Evolutionary conservation across 192 early-diverging fungal species (phyloP).

Genomic region (Entomortierella beljakovae): DNA sequence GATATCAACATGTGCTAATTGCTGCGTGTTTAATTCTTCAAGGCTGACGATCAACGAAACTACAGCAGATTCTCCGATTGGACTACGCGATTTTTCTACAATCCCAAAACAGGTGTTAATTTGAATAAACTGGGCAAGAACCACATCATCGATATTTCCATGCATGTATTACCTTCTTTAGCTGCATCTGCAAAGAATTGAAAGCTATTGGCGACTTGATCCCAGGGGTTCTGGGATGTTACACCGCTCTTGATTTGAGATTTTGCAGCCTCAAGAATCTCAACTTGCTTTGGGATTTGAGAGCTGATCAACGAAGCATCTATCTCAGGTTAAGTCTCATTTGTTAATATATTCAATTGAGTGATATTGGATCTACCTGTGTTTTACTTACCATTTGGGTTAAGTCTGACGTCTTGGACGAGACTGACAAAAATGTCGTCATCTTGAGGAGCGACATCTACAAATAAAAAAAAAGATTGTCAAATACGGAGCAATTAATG

Average conservation of each 20-base stretch:
- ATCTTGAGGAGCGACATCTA: conserved; percentile 32
- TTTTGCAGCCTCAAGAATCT: conserved; percentile 24
- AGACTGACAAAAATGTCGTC: conserved; percentile 18
- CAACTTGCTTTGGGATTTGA: conserved; percentile 16
- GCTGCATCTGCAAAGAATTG: conserved; percentile 54
- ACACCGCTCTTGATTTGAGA: conserved; percentile 11
- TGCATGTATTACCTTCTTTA: conserved; percentile 38
- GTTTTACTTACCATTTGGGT: background rate
- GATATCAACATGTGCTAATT: conserved; percentile 38
- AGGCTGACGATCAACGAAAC: conserved; percentile 54
- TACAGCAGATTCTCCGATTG: conserved; percentile 56
- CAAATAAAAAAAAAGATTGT: background rate
- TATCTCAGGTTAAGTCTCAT: no score
- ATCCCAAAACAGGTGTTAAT: background rate
- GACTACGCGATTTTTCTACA: conserved; percentile 54
- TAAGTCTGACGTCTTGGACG: conserved; percentile 37
- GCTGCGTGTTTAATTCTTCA: conserved; percentile 30
- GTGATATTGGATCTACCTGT: background rate
- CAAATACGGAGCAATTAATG: background rate
- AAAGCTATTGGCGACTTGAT: conserved; percentile 33
- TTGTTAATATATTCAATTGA: no score
- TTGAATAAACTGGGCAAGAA: background rate
- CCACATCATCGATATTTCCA: background rate
- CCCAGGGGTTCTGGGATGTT: conserved; percentile 35
- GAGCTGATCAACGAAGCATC: conserved; percentile 9